A percentile compares a stretch with the other conserved stretches of the same genome.
phyloP scores from a whole-genome alignment of 352 stramenopile species.

The Globisporangium camurandrum region DNA sequence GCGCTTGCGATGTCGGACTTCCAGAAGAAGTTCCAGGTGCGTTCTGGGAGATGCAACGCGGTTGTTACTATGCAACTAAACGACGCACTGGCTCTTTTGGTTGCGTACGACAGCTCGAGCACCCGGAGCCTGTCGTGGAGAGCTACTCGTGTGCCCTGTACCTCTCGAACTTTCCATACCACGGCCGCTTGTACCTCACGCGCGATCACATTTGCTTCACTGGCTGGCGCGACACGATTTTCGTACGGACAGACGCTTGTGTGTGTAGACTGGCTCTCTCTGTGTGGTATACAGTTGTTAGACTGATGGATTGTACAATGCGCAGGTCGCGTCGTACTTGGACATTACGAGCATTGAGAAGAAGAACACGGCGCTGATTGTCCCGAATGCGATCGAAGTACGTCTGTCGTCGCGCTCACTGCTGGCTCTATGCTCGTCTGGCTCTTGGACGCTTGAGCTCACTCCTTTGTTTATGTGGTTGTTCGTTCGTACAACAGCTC shows the following conservation, averaged over 20 bases:
- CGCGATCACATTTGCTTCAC: slow-evolving; percentile 70
- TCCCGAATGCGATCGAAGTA: slow-evolving; percentile 83
- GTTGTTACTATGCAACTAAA: background rate
- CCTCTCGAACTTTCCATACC: slow-evolving; percentile 73
- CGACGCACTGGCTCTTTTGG: background rate
- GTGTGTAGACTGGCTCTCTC: background rate
- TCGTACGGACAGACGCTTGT: slow-evolving; percentile 27
- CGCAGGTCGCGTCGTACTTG: slow-evolving; percentile 61
- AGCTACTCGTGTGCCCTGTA: slow-evolving; percentile 80
- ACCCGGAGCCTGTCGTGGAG: slow-evolving; percentile 71
- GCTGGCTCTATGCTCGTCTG: background rate
- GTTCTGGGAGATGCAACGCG: background rate
- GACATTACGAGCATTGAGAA: slow-evolving; percentile 73
- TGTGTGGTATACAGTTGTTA: background rate
- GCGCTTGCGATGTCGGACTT: slow-evolving; percentile 60
- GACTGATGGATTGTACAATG: background rate
- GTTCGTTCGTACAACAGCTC: no score
- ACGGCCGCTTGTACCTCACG: slow-evolving; percentile 76
- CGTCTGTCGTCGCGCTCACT: background rate
- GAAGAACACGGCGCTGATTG: slow-evolving; percentile 81
- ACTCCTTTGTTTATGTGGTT: no score
- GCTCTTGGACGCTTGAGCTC: background rate
- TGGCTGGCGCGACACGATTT: slow-evolving; percentile 75
- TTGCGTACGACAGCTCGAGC: slow-evolving; percentile 31
- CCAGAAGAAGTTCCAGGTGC: slow-evolving; percentile 79